These are phyloP conservation scores for Metschnikowia continentalis DNA, from an alignment of 805 yeast species.

Conservation along the genomic window DNA sequence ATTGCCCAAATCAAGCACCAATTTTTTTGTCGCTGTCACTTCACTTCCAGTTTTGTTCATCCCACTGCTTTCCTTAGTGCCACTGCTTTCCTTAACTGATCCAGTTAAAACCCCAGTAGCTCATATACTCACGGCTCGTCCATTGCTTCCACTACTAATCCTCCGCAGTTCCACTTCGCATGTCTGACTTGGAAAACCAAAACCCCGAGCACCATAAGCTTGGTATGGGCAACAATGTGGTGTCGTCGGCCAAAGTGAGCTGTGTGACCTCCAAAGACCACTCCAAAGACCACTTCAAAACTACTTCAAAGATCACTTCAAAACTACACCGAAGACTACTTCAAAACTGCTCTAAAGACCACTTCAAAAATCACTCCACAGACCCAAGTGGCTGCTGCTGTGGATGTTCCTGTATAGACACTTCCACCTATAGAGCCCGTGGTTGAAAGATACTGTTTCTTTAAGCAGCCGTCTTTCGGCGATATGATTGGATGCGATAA, in stretches of 20 bases:
- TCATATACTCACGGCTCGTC: too few relatives aligned
- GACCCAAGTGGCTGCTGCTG: background rate
- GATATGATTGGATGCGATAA: conserved; percentile 29
- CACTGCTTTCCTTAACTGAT: too few relatives aligned
- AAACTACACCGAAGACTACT: too few relatives aligned
- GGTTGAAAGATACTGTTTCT: conserved; percentile 19
- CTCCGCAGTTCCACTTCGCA: conserved; percentile 1
- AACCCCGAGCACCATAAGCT: conserved; percentile 27
- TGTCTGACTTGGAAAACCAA: conserved; percentile 37
- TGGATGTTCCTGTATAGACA: background rate
- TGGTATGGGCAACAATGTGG: conserved; percentile 2
- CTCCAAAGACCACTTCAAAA: too few relatives aligned
- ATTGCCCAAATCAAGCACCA: background rate
- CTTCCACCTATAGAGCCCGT: conserved; percentile 7
- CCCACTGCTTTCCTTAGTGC: too few relatives aligned
- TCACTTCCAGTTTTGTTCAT: too few relatives aligned
- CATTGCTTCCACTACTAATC: too few relatives aligned
- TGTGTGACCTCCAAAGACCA: too few relatives aligned
- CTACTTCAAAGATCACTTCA: too few relatives aligned
- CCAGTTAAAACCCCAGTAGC: too few relatives aligned
- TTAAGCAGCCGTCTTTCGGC: conserved; percentile 27
- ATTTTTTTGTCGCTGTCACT: background rate
- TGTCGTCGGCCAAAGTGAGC: background rate
- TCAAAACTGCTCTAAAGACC: too few relatives aligned
- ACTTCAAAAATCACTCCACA: too few relatives aligned